Base-by-base conservation (phyloP, 768 basidiomycete genomes). In the Sutorius australiensis region DNA sequence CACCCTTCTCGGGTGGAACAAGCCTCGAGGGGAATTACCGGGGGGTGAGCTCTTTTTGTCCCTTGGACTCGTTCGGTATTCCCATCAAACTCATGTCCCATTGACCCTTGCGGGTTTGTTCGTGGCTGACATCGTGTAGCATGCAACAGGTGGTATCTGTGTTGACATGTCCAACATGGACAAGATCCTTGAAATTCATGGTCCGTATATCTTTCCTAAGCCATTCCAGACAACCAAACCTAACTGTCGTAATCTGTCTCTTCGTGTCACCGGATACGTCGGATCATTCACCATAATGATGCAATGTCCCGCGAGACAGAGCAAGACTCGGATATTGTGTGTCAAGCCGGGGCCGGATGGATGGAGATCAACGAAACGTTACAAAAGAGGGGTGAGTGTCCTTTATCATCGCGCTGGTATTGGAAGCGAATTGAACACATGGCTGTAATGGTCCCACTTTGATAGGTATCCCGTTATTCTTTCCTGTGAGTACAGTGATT, bases 81-180 rank as follows among this genome's bases (percentile, higher is more conserved):
- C n/a, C 27, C n/a, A 31, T 53, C 28, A 4, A 7, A 24, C 16
- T n/a, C 27, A 10, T 13, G 6, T 5, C 6, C 17, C 6, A 27
- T 17, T 16, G 34, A 10, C 36, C 13, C 16, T 10, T 46, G n/a
- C 8, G 16, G 14, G 6, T 44, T 28, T 31, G 1, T 44, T 51
- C 21, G 1, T 19, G 28, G 21, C 57, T 61, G 30, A 58, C 40
- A 10, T n/a, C 7, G 27, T 16, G 40, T 43, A 65, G 64, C 59
- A 59, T 47, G 43, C 48, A 30, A 42, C 54, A 9, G 84, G 85
- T 10, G 85, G 90, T 0, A 91, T 95, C 38, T 92, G 88, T 52
- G 72, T 95, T 14, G 89, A 94, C 62, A 71, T 94, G 70, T 81
- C 81, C 1, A 67, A 72, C 8, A 95, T 97, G 93, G 78, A 92